These are phyloP conservation scores for Acacia acuminata DNA, from an alignment of 306 rosid genomes.

Conservation along the genomic window DNA sequence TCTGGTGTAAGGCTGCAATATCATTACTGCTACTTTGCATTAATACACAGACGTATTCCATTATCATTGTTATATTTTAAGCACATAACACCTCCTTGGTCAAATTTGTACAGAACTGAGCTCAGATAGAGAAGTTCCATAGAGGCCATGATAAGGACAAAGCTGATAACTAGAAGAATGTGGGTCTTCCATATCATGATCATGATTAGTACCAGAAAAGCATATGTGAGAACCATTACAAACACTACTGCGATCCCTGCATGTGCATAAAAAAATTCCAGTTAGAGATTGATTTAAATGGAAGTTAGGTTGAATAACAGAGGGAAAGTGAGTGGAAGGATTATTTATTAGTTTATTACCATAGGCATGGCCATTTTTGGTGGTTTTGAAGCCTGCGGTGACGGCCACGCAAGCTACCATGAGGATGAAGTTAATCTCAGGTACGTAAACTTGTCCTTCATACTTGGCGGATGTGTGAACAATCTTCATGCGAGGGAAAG, in stretches of 20 bases:
- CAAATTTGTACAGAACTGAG: constrained; percentile 17
- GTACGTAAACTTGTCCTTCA: constrained; percentile 59
- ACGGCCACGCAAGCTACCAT: constrained; percentile 59
- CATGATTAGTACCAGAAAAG: constrained; percentile 12
- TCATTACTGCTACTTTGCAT: no score
- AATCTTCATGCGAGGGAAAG: constrained; percentile 64
- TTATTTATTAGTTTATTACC: constrained; percentile 31
- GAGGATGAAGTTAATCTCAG: constrained; percentile 58
- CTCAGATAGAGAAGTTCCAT: constrained; percentile 16
- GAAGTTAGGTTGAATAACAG: not conserved
- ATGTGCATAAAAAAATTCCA: not conserved
- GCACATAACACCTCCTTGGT: no score
- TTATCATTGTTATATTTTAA: no score
- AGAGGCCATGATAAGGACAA: not conserved
- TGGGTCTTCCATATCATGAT: constrained; percentile 19
- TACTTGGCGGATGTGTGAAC: constrained; percentile 58
- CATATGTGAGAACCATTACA: constrained; percentile 8
- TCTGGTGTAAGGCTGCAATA: no score
- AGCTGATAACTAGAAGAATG: constrained; percentile 7
- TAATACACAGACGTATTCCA: no score
- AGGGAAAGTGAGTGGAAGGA: not conserved
- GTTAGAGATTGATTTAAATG: not conserved
- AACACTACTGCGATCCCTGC: constrained; percentile 18
- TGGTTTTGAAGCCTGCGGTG: constrained; percentile 48
- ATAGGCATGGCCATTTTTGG: constrained; percentile 60